Evolutionary conservation across 768 basidiomycete genomes (phyloP), one percentile per base, ranked within the genome.

Genomic region (Crepidotus variabilis): DNA sequence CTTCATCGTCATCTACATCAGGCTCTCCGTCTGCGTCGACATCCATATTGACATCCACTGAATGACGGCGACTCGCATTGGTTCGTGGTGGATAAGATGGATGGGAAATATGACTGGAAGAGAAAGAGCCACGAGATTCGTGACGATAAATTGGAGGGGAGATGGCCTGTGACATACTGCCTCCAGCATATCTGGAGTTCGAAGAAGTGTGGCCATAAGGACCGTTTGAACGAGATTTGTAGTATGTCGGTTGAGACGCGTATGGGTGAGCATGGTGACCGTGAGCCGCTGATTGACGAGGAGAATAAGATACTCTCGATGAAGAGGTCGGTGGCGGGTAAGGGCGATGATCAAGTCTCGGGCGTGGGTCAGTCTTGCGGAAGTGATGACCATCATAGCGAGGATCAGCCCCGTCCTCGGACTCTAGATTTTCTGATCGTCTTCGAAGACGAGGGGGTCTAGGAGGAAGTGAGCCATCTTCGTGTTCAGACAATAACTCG

Each of bases 11-110:
- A 10, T 65, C 67, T 24, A 45, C 61, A 21, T 70, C 71, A 14
- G 54, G 57, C 13, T 74, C 73, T 2, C 61, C 72, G 5, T 74
- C 73, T 0, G 65, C 72, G 50, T 73, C 73, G 35, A 56, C 61
- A 43, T 65, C 64, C 32, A 56, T 51, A 43, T 58, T 60, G 36
- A n/a, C 59, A 16, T 54, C 58, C 23, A 51, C 6, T 43, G 55
- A 56, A 18, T 43, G 20, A 43, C 43, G 55, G 22, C 55, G 55
- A 20, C 32, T 39, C 18, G 21, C 33, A 49, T 47, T 34, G 47
- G 54, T 16, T 34, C 56, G 54, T 18, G 54, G 8, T 20, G 48
- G 39, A 13, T 33, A 18, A 52, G 33, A 45, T 2, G 48, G 36
- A 45, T 48, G 43, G 49, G 56, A 7, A 57, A 50, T 53, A 13